Percentiles rank a stretch among this genome's conserved stretches.
Evolutionary conservation across 306 rosid genomes (phyloP).

Genomic region (Gillenia trifoliata): DNA sequence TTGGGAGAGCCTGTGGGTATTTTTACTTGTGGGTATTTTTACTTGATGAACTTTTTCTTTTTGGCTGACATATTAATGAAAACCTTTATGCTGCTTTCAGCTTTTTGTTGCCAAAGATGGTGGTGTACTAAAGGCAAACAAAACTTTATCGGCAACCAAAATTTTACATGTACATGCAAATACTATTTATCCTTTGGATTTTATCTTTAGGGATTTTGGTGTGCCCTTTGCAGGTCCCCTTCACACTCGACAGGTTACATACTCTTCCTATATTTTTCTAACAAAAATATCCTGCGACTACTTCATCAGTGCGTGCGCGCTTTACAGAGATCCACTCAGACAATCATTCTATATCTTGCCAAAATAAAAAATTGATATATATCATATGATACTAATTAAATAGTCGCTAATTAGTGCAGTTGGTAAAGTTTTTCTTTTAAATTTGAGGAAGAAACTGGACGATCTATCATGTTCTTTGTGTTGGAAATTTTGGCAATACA

Average conservation of each 20-base stretch:
- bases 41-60: no score
- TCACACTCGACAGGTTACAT: conserved; percentile 6
- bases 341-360: neutral
- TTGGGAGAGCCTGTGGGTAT: no score
- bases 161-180: conserved; percentile 2
- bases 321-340: neutral
- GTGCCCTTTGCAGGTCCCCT: neutral
- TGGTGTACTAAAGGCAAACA: conserved; percentile 13
- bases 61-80: no score
- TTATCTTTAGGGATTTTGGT: neutral
- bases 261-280: neutral
- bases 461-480: neutral
- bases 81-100: conserved; percentile 10
- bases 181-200: neutral
- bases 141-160: conserved; percentile 17
- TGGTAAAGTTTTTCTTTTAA: neutral
- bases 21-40: no score
- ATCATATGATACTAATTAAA: neutral
- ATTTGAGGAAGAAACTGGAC: neutral
- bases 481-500: no score
- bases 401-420: neutral
- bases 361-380: neutral
- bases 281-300: neutral
- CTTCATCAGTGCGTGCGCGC: conserved; percentile 5
- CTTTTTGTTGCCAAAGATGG: neutral